Evolutionary conservation across 1,284 basidiomycete species (phyloP).

Genomic region (Ustilago xerochloae): DNA sequence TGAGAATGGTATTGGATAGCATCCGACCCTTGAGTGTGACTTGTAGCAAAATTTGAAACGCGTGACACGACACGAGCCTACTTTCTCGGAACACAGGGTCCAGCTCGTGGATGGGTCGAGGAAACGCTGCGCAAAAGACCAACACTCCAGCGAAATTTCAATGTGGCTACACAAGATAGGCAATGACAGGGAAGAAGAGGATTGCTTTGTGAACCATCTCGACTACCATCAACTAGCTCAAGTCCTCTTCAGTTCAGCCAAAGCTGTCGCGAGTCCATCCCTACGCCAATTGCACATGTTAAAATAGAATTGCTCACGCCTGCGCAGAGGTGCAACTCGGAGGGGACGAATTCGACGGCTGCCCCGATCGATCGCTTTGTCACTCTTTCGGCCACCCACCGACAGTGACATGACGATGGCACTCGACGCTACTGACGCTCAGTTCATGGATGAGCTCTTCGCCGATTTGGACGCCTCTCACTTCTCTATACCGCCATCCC

Average conservation of each 20-base stretch:
- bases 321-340: neutral
- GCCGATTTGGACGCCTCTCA: constrained; percentile 46
- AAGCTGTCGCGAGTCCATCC: too few relatives aligned
- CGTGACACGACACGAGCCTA: constrained; percentile 39
- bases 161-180: neutral
- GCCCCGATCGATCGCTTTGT: neutral
- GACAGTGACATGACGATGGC: constrained; percentile 12
- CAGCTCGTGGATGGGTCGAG: constrained; percentile 5
- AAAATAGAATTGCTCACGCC: neutral
- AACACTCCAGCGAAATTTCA: constrained; percentile 19
- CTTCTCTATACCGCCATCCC: constrained; percentile 43
- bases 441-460: constrained; percentile 49
- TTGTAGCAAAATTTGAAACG: constrained; percentile 15
- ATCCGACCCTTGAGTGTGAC: too few relatives aligned
- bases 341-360: neutral
- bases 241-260: too few relatives aligned
- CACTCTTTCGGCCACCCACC: neutral
- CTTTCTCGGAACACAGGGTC: constrained; percentile 17
- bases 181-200: too few relatives aligned
- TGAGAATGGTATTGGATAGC: too few relatives aligned
- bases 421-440: constrained; percentile 35
- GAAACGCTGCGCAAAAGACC: constrained; percentile 12
- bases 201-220: too few relatives aligned
- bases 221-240: too few relatives aligned
- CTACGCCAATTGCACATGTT: too few relatives aligned